Percentiles rank a stretch among this genome's conserved stretches.
These are phyloP conservation scores for Macrolepiota dolichaula DNA, from an alignment of 768 basidiomycete species.

Conservation along the genomic window DNA sequence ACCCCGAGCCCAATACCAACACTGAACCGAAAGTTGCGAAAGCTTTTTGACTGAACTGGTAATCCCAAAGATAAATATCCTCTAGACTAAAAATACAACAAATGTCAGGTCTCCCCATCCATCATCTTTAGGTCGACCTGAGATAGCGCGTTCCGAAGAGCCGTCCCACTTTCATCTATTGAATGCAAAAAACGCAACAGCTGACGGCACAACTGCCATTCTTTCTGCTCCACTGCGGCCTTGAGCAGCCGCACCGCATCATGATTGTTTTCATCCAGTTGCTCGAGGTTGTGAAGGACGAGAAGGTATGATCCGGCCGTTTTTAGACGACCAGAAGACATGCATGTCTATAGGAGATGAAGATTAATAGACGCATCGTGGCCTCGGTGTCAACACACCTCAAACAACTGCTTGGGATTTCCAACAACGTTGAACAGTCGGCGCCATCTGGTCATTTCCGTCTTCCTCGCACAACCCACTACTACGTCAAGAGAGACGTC, in stretches of 20 bases:
- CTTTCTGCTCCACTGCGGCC: constrained; percentile 70
- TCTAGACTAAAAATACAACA: neutral
- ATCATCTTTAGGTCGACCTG: constrained; percentile 27
- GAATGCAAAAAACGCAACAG: constrained; percentile 89
- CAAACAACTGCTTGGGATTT: constrained; percentile 86
- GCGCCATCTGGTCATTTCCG: constrained; percentile 88
- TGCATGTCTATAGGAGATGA: constrained; percentile 55
- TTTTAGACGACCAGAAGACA: constrained; percentile 67
- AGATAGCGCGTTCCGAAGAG: constrained; percentile 58
- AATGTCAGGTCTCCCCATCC: constrained; percentile 2
- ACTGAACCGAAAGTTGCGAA: neutral
- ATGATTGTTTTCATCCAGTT: constrained; percentile 71
- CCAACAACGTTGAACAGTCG: constrained; percentile 88
- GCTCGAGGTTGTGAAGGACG: constrained; percentile 91
- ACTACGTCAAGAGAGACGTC: constrained; percentile 89
- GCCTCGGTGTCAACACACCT: constrained; percentile 43
- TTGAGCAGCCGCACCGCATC: constrained; percentile 82
- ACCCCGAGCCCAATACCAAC: neutral
- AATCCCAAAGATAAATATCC: neutral
- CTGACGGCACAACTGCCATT: constrained; percentile 91
- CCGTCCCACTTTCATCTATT: constrained; percentile 81
- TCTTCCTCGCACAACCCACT: constrained; percentile 94
- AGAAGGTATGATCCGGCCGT: constrained; percentile 92
- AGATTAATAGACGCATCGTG: neutral
- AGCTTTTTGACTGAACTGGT: neutral